A percentile compares a stretch with the other conserved stretches of the same genome.
phyloP scores from a whole-genome alignment of 2,329 filamentous ascomycete genomes.

The Colletotrichum horii region DNA sequence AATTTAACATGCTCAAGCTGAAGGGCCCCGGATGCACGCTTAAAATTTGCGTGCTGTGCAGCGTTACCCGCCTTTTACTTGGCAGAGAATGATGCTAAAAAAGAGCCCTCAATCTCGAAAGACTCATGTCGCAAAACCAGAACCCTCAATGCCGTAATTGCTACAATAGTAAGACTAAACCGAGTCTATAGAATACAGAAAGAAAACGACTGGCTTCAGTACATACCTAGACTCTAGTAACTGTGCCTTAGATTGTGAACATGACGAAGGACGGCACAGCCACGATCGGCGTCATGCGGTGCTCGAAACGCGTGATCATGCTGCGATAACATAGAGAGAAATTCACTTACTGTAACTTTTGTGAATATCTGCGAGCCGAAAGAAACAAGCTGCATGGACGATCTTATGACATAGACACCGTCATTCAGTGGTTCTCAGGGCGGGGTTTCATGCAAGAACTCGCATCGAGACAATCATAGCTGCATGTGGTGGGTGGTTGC shows the following conservation, averaged over 20 bases:
- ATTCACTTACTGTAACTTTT: neutral
- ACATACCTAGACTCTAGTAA: too few relatives aligned
- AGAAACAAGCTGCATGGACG: neutral
- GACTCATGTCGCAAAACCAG: neutral
- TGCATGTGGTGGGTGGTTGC: neutral
- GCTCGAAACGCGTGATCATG: too few relatives aligned
- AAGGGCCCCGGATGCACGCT: neutral
- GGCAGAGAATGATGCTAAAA: neutral
- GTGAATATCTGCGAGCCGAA: neutral
- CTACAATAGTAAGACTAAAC: rapidly evolving
- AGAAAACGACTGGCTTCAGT: neutral
- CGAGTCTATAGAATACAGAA: neutral
- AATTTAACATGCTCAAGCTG: neutral
- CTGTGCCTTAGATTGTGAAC: too few relatives aligned
- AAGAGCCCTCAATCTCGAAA: neutral
- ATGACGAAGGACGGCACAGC: too few relatives aligned
- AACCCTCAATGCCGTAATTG: neutral
- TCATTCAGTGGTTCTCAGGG: neutral
- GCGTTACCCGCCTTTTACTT: neutral
- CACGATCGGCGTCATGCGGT: too few relatives aligned
- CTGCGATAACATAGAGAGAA: too few relatives aligned
- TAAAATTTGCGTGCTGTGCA: neutral
- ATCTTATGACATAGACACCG: neutral
- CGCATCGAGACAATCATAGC: neutral
- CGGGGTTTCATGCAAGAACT: neutral